Base-by-base conservation (phyloP, 139 green algal genomes). In the Chlamydomonas urium region DNA sequence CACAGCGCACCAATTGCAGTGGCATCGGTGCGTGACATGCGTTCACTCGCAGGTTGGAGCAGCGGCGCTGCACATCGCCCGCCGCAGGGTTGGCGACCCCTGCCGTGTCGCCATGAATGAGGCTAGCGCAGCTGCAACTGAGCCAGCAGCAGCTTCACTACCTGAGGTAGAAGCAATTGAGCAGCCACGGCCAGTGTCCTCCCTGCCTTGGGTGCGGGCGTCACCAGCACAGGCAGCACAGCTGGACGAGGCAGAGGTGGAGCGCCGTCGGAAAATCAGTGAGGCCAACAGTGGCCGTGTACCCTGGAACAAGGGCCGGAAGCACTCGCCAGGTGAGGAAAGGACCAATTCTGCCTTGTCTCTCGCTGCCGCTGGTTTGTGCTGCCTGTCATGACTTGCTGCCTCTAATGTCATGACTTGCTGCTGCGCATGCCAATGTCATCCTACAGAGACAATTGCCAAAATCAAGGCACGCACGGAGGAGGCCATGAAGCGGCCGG, bases 281-380 rank as follows among this genome's bases (percentile, higher is more conserved):
- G n/a, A 48, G 1, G 80, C 80, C 26, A 91, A 91, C 78, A 74
- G 67, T 4, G 86, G 86, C 3, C 77, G 67, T 28, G 23, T n/a
- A 34, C 74, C 86, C 0, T 91, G 86, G 86, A 91, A 91, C 76
- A 86, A 84, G 42, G 86, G 86, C 17, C 61, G 79, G 0, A 83
- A 81, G 45, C 84, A 89, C 74, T 72, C 56, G 2, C 53, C 74
- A 74, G 81, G 81, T 86, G 56, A 50, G 42, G 10, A 50, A 24
- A 14, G 10, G 8, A 14, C 8, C 10, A 50, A 50, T 50, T 24
- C 42, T 50, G 14, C 42, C 42, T 8, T 14, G 10, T 14, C 10
- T 50, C 42, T 24, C 42, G 42, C 42, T 8, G 10, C 42, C 42
- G 8, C 42, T 14, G n/a, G n/a, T n/a, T n/a, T n/a, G n/a, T n/a